A percentile compares a stretch with the other conserved stretches of the same genome.
Conservation (phyloP, 2,329 filamentous ascomycete genomes). For the Xylaria multiplex region DNA sequence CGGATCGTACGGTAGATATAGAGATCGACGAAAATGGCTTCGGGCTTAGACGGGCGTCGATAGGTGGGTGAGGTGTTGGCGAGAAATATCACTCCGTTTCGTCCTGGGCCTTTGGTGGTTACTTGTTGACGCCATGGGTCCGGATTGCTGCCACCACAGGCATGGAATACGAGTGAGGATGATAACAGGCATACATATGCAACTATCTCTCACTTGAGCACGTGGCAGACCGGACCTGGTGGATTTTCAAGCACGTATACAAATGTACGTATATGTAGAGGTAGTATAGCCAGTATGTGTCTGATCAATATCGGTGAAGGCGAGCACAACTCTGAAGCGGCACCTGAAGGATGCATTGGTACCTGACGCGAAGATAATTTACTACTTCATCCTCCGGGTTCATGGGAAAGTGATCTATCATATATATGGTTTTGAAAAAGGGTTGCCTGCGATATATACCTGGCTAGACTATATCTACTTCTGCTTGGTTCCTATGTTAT, state of each 20-base stretch:
- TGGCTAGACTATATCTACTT: not conserved
- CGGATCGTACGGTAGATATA: not conserved
- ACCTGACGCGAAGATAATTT: conserved; percentile 20
- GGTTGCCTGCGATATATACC: not conserved
- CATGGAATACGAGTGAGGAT: not conserved
- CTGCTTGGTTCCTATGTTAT: not conserved
- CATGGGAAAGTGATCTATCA: conserved; percentile 8
- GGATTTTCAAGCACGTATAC: not conserved
- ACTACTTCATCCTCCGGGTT: not conserved
- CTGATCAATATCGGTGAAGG: not conserved
- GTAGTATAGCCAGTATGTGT: not conserved
- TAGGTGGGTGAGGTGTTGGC: conserved; percentile 6
- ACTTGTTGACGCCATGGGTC: not conserved
- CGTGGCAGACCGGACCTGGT: conserved; percentile 15
- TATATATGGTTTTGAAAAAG: not conserved
- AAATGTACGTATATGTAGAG: not conserved
- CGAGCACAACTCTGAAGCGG: not conserved
- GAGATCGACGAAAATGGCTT: not conserved
- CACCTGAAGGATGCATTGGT: conserved; percentile 25
- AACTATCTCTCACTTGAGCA: conserved; percentile 10
- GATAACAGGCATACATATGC: not conserved
- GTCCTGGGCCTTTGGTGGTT: not conserved
- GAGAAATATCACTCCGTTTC: not conserved
- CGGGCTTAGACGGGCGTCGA: not conserved
- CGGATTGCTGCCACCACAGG: not conserved